phyloP scores from a whole-genome alignment of 768 basidiomycete genomes.

The Tylopilus sp. region DNA sequence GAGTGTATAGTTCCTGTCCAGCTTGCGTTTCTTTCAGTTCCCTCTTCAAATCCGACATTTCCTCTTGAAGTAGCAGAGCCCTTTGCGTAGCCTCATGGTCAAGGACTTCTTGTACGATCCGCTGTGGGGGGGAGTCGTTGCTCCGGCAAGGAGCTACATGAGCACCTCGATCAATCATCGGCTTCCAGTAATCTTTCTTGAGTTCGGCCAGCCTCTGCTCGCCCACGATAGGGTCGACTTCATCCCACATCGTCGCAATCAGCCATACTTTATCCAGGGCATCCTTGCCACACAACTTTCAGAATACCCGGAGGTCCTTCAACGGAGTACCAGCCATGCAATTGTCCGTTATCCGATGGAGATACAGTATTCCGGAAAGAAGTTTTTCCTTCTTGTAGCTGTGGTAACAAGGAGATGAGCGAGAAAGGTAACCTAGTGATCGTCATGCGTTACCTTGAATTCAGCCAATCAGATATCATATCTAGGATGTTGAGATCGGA shows the following conservation, averaged over 20 bases:
- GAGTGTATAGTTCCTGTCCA: no score
- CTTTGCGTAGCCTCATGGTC: no score
- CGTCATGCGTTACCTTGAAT: conserved; percentile 1
- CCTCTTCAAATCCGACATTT: no score
- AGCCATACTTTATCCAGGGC: conserved; percentile 33
- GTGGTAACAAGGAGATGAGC: no score
- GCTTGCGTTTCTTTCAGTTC: no score
- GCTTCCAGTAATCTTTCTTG: conserved; percentile 1
- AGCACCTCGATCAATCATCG: conserved; percentile 2
- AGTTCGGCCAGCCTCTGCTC: conserved; percentile 14
- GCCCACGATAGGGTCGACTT: conserved; percentile 20
- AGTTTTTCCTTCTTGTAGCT: conserved; percentile 9
- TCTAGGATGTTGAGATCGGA: conserved; percentile 12
- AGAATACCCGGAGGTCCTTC: conserved; percentile 35
- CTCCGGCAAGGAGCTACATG: no score
- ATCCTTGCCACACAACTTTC: conserved; percentile 24
- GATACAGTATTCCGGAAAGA: conserved; percentile 37
- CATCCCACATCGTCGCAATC: conserved; percentile 30
- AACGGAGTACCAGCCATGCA: conserved; percentile 34
- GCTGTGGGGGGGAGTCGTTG: no score
- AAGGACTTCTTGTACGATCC: no score
- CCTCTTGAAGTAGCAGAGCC: no score
- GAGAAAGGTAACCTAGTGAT: not conserved
- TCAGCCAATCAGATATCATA: conserved; percentile 16
- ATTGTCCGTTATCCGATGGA: conserved; percentile 40